Percentiles rank a stretch among this genome's conserved stretches.
These are phyloP conservation scores for Xylaria sp. DNA, from an alignment of 2,329 filamentous ascomycete species.

Conservation along the genomic window DNA sequence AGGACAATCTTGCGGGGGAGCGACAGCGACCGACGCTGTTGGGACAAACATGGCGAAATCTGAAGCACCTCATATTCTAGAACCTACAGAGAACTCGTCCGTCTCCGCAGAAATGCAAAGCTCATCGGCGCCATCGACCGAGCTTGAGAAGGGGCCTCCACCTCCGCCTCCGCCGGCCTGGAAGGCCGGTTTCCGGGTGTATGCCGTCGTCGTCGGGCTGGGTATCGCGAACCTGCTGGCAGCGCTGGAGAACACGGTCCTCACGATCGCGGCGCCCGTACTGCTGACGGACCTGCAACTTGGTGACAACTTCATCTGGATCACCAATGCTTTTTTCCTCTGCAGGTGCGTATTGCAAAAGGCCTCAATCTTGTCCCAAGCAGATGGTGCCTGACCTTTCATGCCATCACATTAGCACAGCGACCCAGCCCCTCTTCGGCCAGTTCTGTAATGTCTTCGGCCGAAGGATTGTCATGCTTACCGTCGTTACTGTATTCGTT, in stretches of 20 bases:
- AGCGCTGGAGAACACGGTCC: constrained; percentile 17
- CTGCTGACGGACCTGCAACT: constrained; percentile 11
- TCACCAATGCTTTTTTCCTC: constrained; percentile 18
- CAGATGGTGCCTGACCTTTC: background rate
- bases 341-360: background rate
- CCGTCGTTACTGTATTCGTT: constrained; percentile 1
- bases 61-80: too few species aligned
- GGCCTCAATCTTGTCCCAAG: too few species aligned
- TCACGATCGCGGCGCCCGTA: constrained; percentile 7
- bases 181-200: constrained; percentile 21
- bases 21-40: too few species aligned
- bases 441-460: constrained; percentile 33
- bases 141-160: too few species aligned
- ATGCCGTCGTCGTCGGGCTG: constrained; percentile 26
- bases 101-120: too few species aligned
- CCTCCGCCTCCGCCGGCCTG: too few species aligned
- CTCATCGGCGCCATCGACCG: background rate
- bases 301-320: constrained; percentile 16
- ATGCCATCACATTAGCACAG: constrained; percentile 4
- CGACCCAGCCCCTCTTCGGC: constrained; percentile 37
- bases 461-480: constrained; percentile 2
- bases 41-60: too few species aligned
- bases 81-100: too few species aligned
- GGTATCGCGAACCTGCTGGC: constrained; percentile 21
- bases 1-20: too few species aligned